phyloP scores from a whole-genome alignment of 2,329 filamentous ascomycete species.

The Lasiodiplodia sp. region DNA sequence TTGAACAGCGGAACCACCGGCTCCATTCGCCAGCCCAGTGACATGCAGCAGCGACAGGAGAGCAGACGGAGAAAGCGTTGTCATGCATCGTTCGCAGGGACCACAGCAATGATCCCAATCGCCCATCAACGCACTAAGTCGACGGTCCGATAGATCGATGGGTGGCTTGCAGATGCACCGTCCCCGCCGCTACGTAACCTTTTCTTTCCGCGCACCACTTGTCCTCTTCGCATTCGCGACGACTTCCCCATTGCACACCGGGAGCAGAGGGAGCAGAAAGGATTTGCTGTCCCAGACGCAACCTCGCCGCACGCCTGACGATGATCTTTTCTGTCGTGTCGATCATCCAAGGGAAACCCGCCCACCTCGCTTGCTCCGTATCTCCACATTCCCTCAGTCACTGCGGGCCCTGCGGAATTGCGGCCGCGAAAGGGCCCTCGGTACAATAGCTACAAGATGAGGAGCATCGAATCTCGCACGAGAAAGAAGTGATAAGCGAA shows the following conservation, averaged over 20 bases:
- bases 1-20: slow-evolving; percentile 1
- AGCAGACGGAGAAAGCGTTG: not conserved
- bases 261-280: not conserved
- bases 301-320: not conserved
- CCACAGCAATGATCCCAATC: slow-evolving; percentile 1
- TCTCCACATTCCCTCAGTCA: slow-evolving; percentile 1
- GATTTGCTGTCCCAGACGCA: not conserved
- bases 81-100: not conserved
- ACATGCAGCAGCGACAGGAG: not conserved
- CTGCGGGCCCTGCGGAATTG: not conserved
- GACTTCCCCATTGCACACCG: not conserved
- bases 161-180: slow-evolving; percentile 9
- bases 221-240: not conserved
- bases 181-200: not conserved
- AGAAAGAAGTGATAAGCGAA: not conserved
- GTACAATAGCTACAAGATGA: not conserved
- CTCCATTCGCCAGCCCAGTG: not conserved
- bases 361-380: slow-evolving; percentile 14
- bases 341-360: slow-evolving; percentile 1
- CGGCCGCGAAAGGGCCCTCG: not conserved
- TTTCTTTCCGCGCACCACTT: slow-evolving; percentile 1
- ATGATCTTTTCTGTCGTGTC: slow-evolving; percentile 1
- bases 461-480: not conserved
- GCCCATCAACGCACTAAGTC: not conserved
- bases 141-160: slow-evolving; percentile 23